phyloP scores from a whole-genome alignment of 345 rosid genomes.

The Arabidopsis arenosa region DNA sequence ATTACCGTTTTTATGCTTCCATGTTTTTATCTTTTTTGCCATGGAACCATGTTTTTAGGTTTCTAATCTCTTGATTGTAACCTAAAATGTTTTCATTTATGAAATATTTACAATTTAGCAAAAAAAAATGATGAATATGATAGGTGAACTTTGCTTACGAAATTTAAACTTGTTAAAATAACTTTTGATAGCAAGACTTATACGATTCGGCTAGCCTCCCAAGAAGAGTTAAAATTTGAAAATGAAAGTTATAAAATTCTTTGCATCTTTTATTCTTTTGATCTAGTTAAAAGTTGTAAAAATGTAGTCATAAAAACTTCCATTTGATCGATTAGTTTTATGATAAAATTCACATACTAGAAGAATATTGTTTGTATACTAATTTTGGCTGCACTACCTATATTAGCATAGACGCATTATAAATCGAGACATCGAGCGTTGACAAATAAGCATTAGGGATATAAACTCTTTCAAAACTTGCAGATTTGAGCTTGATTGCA shows the following conservation, averaged over 20 bases:
- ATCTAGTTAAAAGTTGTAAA: background rate
- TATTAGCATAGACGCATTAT: conserved; percentile 3
- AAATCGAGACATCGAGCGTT: conserved; percentile 25
- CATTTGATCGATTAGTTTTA: too few species aligned
- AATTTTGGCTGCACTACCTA: too few species aligned
- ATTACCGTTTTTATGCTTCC: too few species aligned
- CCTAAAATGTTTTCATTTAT: too few species aligned
- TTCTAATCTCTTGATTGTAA: too few species aligned
- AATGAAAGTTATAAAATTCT: background rate
- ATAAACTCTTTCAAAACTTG: conserved; percentile 6
- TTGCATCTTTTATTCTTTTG: background rate
- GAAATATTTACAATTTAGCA: too few species aligned
- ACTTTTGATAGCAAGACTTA: conserved; percentile 6
- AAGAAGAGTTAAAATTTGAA: conserved; percentile 7
- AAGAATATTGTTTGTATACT: too few species aligned
- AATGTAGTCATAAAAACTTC: too few species aligned
- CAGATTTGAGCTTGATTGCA: conserved; percentile 14
- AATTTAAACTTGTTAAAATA: conserved; percentile 20
- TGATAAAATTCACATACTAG: background rate
- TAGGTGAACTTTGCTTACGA: conserved; percentile 33
- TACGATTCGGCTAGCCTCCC: conserved; percentile 21
- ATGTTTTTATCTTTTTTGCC: too few species aligned
- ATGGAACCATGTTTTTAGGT: too few species aligned
- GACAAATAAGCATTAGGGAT: conserved; percentile 23
- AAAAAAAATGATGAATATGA: background rate